phyloP scores from a whole-genome alignment of 352 stramenopile genomes.

The Peronosclerospora sorghi region DNA sequence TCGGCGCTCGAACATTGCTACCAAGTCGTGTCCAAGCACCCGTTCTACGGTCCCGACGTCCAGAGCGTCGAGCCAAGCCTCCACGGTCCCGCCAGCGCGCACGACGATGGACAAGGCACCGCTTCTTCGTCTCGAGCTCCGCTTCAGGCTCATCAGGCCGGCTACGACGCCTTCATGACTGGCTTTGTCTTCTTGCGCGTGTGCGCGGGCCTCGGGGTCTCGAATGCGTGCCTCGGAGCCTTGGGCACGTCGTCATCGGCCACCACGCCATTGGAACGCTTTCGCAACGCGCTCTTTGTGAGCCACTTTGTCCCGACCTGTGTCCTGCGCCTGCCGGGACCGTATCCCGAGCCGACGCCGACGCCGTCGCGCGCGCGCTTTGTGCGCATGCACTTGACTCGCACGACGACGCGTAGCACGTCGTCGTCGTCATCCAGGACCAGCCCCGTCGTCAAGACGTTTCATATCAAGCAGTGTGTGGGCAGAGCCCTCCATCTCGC shows the following conservation, averaged over 20 bases:
- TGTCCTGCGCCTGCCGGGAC: slow-evolving; percentile 31
- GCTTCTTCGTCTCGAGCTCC: slow-evolving; percentile 11
- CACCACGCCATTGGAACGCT: slow-evolving; percentile 16
- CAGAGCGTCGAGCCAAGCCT: slow-evolving; percentile 14
- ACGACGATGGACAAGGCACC: slow-evolving; percentile 2
- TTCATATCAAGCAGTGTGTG: slow-evolving; percentile 72
- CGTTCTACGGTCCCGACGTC: slow-evolving; percentile 53
- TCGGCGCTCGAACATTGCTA: slow-evolving; percentile 59
- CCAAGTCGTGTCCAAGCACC: slow-evolving; percentile 39
- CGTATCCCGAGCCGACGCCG: slow-evolving; percentile 25
- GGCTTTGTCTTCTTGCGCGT: slow-evolving; percentile 63
- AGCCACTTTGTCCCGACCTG: slow-evolving; percentile 51
- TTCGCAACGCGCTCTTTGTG: slow-evolving; percentile 42
- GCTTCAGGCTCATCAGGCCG: slow-evolving; percentile 54
- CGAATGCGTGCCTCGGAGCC: slow-evolving; percentile 35
- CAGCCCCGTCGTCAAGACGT: slow-evolving; percentile 36
- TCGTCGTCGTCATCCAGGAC: slow-evolving; percentile 10
- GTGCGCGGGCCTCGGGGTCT: slow-evolving; percentile 42
- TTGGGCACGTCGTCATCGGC: slow-evolving; percentile 12
- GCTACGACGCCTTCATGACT: slow-evolving; percentile 76
- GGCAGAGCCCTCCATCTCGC: slow-evolving; percentile 35
- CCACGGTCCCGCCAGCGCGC: background rate
- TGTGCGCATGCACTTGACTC: slow-evolving; percentile 40
- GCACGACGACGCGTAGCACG: slow-evolving; percentile 27
- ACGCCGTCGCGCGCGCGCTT: slow-evolving; percentile 45